Evolutionary conservation across 805 yeast species (phyloP), one percentile per base, ranked within the genome.

Genomic region (Myxozyma vanderwaltii): DNA sequence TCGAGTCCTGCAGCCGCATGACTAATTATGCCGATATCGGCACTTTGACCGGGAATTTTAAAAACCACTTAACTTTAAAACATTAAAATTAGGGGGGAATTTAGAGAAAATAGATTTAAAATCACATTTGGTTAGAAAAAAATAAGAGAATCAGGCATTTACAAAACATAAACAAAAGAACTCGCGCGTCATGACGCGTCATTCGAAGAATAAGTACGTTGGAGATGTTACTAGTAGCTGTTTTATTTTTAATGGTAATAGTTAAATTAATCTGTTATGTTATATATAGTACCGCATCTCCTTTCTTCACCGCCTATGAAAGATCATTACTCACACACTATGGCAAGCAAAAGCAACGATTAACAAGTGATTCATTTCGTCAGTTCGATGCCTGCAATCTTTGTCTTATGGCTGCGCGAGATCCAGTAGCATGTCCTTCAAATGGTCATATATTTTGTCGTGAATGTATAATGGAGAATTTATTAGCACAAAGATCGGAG

Each of bases 161-260:
- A n/a, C n/a, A n/a, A n/a, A n/a, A n/a, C n/a, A n/a, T n/a, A n/a
- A n/a, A n/a, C n/a, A n/a, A n/a, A n/a, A n/a, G n/a, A n/a, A n/a
- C n/a, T n/a, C n/a, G n/a, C n/a, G 17, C 51, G 40, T 2, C 21
- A 62, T 63, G 66, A 49, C 64, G 7, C 53, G 67, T 4, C 64
- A 63, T 41, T 63, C 67, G 15, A 63, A 62, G 51, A 59, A 65
- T 33, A 63, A 63, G 66, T 63, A 46, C 17, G 66, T n/a, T n/a
- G n/a, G n/a, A n/a, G n/a, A n/a, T n/a, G n/a, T n/a, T n/a, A n/a
- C n/a, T n/a, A n/a, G n/a, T n/a, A n/a, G n/a, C n/a, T n/a, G n/a
- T n/a, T n/a, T n/a, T n/a, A n/a, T n/a, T n/a, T n/a, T n/a, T n/a
- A n/a, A n/a, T n/a, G n/a, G n/a, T n/a, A n/a, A n/a, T n/a, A n/a